Conservation (phyloP, 306 rosid genomes). For the Delonix regia region DNA sequence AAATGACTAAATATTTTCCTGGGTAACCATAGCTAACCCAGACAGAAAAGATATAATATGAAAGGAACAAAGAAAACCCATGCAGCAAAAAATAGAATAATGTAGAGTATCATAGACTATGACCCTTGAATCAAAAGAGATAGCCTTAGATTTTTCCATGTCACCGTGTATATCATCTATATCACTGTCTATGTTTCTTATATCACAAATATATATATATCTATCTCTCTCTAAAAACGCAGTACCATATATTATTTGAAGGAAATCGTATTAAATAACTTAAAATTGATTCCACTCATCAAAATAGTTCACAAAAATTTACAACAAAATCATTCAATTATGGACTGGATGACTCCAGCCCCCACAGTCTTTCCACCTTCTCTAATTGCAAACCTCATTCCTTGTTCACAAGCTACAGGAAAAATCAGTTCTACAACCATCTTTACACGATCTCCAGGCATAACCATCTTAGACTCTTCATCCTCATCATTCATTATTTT, state of each 20-base stretch:
- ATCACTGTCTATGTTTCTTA: background rate
- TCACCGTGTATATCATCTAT: background rate
- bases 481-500: constrained; percentile 35
- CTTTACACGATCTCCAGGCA: constrained; percentile 44
- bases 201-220: background rate
- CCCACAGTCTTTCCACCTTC: constrained; percentile 49
- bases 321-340: constrained; percentile 30
- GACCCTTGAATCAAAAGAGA: too few species aligned
- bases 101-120: background rate
- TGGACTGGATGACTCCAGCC: constrained; percentile 45
- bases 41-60: background rate
- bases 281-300: background rate
- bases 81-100: background rate
- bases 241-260: background rate
- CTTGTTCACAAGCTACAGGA: constrained; percentile 46
- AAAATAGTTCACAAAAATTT: background rate
- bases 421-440: constrained; percentile 43
- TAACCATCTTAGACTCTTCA: constrained; percentile 48
- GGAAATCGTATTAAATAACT: background rate
- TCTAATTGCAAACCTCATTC: constrained; percentile 49
- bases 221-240: too few species aligned
- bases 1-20: too few species aligned
- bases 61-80: background rate
- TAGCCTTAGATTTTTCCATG: too few species aligned
- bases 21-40: background rate